Evolutionary conservation across 176 grass and related monocot species (phyloP).

Genomic region (maize (Zea mays)): DNA sequence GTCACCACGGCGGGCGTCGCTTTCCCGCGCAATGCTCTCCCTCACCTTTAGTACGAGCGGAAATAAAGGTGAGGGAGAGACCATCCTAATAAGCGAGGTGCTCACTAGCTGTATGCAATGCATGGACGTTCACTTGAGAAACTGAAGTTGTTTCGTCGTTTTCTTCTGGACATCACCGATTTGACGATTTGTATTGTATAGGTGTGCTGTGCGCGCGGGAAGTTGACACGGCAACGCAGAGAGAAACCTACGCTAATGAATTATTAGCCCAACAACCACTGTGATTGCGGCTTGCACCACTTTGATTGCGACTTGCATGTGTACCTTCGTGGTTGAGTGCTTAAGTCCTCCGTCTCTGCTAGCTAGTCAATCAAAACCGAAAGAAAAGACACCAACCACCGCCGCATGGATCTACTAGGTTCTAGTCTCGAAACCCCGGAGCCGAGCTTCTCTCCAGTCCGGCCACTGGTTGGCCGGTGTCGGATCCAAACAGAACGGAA

Average conservation of each 20-base stretch:
- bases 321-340: too few relatives aligned
- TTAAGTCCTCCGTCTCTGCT: neutral
- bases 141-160: neutral
- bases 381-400: too few relatives aligned
- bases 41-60: too few relatives aligned
- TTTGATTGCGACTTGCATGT: neutral
- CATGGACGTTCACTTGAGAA: slow-evolving; percentile 3
- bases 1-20: slow-evolving; percentile 6
- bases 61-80: slow-evolving; percentile 26
- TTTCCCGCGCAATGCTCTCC: neutral
- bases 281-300: slow-evolving; percentile 10
- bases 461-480: too few relatives aligned
- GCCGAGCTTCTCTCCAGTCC: too few relatives aligned
- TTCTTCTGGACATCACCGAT: neutral
- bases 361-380: too few relatives aligned
- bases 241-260: neutral
- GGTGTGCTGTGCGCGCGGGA: neutral
- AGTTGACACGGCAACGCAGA: slow-evolving; percentile 21
- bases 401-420: too few relatives aligned
- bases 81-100: neutral
- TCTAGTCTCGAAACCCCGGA: too few relatives aligned
- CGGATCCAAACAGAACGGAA: too few relatives aligned
- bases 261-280: slow-evolving; percentile 33
- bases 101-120: slow-evolving; percentile 12
- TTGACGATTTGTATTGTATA: too few relatives aligned